These are phyloP conservation scores for Fusarium sterilihyphosum DNA, from an alignment of 2,329 filamentous ascomycete genomes.

Conservation along the genomic window DNA sequence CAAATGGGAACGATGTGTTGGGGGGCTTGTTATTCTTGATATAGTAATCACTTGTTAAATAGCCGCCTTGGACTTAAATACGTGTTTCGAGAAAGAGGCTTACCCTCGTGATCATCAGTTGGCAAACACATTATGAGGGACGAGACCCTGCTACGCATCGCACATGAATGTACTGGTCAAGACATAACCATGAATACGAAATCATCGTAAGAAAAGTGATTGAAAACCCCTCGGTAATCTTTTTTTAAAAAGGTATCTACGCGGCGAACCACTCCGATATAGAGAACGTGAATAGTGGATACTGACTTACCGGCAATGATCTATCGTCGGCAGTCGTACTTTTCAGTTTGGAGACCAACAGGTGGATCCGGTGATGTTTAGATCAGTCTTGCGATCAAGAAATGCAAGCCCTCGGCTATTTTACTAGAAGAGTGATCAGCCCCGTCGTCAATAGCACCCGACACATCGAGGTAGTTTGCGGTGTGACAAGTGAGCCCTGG, in stretches of 20 bases:
- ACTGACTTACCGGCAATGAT: neutral
- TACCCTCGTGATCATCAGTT: neutral
- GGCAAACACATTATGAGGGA: neutral
- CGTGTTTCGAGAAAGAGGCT: neutral
- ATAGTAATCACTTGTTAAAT: neutral
- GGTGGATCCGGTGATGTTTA: neutral
- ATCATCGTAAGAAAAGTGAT: neutral
- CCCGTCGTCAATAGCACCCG: constrained; percentile 2
- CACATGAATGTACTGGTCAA: too few relatives aligned
- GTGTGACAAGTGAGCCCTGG: constrained; percentile 34
- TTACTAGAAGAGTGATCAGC: neutral
- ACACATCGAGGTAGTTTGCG: constrained; percentile 28
- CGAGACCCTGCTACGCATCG: neutral
- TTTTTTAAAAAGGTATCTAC: neutral
- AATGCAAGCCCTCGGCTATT: constrained; percentile 5
- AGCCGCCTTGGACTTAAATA: neutral
- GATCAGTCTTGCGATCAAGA: constrained; percentile 7
- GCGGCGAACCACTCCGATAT: neutral
- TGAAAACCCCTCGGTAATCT: neutral
- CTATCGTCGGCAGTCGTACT: neutral
- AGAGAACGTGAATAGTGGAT: neutral
- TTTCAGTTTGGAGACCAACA: neutral
- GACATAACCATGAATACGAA: neutral
- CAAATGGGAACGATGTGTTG: neutral
- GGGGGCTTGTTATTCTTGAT: neutral